A percentile compares a stretch with the other conserved stretches of the same genome.
phyloP scores from a whole-genome alignment of 129 eudicot genomes.

The sunflower (Helianthus annuus) region DNA sequence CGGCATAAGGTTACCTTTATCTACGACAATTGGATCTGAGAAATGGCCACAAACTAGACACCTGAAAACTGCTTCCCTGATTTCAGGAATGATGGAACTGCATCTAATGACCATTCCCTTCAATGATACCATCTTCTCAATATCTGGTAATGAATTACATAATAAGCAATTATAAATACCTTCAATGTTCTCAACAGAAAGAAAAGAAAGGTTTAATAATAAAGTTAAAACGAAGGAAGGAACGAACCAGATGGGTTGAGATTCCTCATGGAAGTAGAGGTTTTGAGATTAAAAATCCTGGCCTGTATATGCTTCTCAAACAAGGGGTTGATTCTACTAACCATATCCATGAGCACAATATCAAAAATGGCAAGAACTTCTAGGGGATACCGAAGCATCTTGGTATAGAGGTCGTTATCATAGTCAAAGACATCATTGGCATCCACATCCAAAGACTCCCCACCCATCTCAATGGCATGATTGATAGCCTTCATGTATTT shows the following conservation, averaged over 20 bases:
- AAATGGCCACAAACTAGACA: constrained; percentile 87
- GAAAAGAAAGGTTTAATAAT: too few relatives aligned
- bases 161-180: not conserved
- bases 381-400: constrained; percentile 86
- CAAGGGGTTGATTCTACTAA: constrained; percentile 55
- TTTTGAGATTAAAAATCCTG: constrained; percentile 73
- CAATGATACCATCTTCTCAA: constrained; percentile 96
- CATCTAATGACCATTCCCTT: constrained; percentile 94
- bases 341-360: constrained; percentile 88
- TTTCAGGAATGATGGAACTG: constrained; percentile 73
- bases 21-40: constrained; percentile 83
- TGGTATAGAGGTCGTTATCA: constrained; percentile 72
- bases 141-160: constrained; percentile 56
- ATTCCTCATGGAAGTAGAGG: constrained; percentile 78
- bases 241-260: constrained; percentile 88
- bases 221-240: not conserved
- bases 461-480: constrained; percentile 64
- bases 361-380: constrained; percentile 93
- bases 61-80: constrained; percentile 82
- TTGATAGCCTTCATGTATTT: constrained; percentile 76
- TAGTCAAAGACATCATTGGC: constrained; percentile 76
- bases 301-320: constrained; percentile 93
- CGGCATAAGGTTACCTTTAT: constrained; percentile 62
- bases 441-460: constrained; percentile 89
- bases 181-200: too few relatives aligned